Evolutionary conservation across 306 rosid species (phyloP).

Genomic region (Dalbergia cultrata): DNA sequence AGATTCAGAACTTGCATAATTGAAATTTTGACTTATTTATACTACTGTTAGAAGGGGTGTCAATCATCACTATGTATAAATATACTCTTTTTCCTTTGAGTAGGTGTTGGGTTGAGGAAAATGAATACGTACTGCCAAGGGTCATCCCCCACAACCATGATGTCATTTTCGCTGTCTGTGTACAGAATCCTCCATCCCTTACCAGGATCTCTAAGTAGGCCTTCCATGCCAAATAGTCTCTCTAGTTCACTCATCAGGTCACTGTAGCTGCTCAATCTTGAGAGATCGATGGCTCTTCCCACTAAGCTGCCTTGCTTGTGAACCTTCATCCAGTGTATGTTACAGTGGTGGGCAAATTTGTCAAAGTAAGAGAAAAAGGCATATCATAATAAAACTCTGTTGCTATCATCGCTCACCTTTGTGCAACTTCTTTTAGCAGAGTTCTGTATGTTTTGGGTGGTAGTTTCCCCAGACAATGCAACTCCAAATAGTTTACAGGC

Average conservation of each 20-base stretch:
- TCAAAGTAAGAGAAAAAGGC: constrained; percentile 61
- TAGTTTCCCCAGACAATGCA: constrained; percentile 71
- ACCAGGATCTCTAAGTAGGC: constrained; percentile 77
- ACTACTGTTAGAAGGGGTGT: too few species aligned
- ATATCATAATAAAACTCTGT: constrained; percentile 53
- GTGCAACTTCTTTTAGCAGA: constrained; percentile 90
- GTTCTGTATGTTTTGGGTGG: constrained; percentile 58
- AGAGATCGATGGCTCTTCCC: constrained; percentile 97
- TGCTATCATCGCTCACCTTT: constrained; percentile 80
- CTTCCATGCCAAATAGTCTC: constrained; percentile 95
- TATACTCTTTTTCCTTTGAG: neutral
- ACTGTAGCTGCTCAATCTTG: constrained; percentile 76
- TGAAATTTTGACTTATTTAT: too few species aligned
- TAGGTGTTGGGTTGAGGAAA: constrained; percentile 29
- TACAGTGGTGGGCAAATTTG: constrained; percentile 62
- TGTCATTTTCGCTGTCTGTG: constrained; percentile 92
- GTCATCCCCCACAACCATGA: constrained; percentile 98
- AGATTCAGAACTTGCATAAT: too few species aligned
- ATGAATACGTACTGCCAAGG: constrained; percentile 87
- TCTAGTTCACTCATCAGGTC: constrained; percentile 87
- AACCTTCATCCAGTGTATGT: constrained; percentile 81
- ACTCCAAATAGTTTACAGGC: constrained; percentile 87
- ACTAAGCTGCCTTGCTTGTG: constrained; percentile 99
- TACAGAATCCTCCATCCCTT: constrained; percentile 93
- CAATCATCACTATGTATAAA: too few species aligned